A percentile compares a stretch with the other conserved stretches of the same genome.
Evolutionary conservation across 2,329 filamentous ascomycete genomes (phyloP).

Genomic region (Tricladium varicosporioides): DNA sequence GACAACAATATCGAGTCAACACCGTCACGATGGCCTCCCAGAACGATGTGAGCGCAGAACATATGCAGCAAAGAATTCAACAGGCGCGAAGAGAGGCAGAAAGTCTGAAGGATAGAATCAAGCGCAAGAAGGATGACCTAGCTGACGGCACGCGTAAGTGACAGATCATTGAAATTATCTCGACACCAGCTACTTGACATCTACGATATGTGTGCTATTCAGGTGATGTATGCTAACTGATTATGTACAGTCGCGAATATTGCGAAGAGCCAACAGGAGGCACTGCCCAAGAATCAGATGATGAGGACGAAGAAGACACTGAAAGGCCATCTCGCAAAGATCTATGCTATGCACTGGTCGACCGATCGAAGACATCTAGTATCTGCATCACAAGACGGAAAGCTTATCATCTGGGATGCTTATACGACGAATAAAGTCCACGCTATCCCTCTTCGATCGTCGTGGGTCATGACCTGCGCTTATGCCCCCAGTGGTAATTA

Average conservation of each 20-base stretch:
- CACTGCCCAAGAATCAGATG: slow-evolving; percentile 82
- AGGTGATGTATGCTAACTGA: slow-evolving; percentile 17
- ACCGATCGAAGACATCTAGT: slow-evolving; percentile 96
- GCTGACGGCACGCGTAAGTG: slow-evolving; percentile 94
- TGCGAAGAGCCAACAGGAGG: slow-evolving; percentile 86
- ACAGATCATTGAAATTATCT: slow-evolving; percentile 8
- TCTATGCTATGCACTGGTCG: slow-evolving; percentile 99
- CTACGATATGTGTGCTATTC: not conserved
- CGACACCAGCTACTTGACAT: not conserved
- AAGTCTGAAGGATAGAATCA: slow-evolving; percentile 96
- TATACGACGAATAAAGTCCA: slow-evolving; percentile 99
- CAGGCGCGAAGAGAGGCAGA: slow-evolving; percentile 95
- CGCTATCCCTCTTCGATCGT: slow-evolving; percentile 93
- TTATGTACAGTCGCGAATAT: slow-evolving; percentile 75
- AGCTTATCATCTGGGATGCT: slow-evolving; percentile 99
- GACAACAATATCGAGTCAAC: slow-evolving; percentile 12
- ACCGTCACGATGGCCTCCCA: slow-evolving; percentile 28
- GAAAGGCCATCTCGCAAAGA: slow-evolving; percentile 97
- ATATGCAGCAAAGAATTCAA: slow-evolving; percentile 91
- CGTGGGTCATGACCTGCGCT: slow-evolving; percentile 99
- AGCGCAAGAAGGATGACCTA: slow-evolving; percentile 99
- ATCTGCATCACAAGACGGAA: slow-evolving; percentile 96
- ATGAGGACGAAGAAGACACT: slow-evolving; percentile 98
- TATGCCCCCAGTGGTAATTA: slow-evolving; percentile 98
- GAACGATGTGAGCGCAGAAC: slow-evolving; percentile 66